Base-by-base conservation (phyloP, 2,329 filamentous ascomycete genomes). In the Colletotrichum theobromicola region DNA sequence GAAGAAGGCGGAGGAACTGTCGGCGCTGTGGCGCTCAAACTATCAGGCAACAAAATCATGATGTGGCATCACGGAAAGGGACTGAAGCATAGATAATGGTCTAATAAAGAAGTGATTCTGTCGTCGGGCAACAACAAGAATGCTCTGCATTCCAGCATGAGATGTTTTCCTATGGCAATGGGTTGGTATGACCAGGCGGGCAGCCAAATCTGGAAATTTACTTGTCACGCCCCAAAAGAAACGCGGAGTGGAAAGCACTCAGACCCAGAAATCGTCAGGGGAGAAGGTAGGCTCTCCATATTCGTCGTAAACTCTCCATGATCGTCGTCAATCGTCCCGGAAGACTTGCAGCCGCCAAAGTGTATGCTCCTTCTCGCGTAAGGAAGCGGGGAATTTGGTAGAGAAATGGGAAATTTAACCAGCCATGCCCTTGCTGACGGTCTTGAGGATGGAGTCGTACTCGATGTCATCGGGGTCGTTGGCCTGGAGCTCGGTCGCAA, bases 401-500 rank as follows among this genome's bases (percentile, higher is more conserved):
- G 32, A 34, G 16, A 75, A 50, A 7, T 12, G 32, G 58, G 32
- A 58, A 53, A 77, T 78, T 85, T 87, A 89, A 81, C 82, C 82
- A 79, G 90, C 88, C 81, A 88, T 83, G 80, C 90, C 88, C 89
- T 93, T 91, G 89, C 89, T 91, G 86, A 93, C 89, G 75, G 86
- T 88, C 85, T 89, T 90, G 84, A 95, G 87, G 82, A 96, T 89
- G 81, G 88, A 89, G 77, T 94, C 91, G 85, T 92, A 93, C 87
- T 96, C 94, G 82, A 97, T 94, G 85, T 96, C 94, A 84, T 95
- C 93, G 79, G 87, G 85, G 85, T 96, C 94, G 88, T 96, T 96
- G 88, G 94, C 94, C 89, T 97, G 94, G 80, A 96, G 89, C 84
- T 96, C 94, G 80, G 88, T 87, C 76, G 93, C 93, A 79, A 96